These are phyloP conservation scores for Endogone sp. DNA, from an alignment of 192 early-diverging fungal species.

Conservation along the genomic window DNA sequence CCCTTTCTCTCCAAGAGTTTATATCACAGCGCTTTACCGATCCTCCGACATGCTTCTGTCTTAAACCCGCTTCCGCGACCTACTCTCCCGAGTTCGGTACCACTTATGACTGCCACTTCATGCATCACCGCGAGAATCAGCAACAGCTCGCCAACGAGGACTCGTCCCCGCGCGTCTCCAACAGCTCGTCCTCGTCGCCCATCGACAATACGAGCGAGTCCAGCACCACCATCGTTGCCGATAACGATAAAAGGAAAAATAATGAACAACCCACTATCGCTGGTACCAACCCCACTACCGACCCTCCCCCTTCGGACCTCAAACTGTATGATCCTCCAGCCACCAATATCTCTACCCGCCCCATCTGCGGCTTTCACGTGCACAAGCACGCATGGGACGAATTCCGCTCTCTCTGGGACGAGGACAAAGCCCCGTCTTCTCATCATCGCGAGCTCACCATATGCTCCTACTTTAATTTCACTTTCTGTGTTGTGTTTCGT, in stretches of 20 bases:
- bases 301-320: no score
- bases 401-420: background rate
- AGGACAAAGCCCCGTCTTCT: background rate
- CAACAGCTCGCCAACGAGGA: no score
- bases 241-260: no score
- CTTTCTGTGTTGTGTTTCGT: conserved; percentile 21
- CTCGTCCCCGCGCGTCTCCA: no score
- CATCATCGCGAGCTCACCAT: conserved; percentile 8
- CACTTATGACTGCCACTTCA: conserved; percentile 20
- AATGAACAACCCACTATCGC: no score
- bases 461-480: conserved; percentile 31
- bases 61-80: conserved; percentile 6
- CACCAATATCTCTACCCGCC: background rate
- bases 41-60: conserved; percentile 15
- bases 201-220: no score
- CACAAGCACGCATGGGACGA: conserved; percentile 22
- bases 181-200: no score
- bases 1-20: no score
- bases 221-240: background rate
- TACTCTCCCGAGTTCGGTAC: conserved; percentile 23
- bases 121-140: background rate
- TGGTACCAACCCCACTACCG: background rate
- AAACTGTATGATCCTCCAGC: background rate
- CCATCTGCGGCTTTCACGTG: conserved; percentile 28
- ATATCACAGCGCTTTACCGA: no score